These are phyloP conservation scores for Umbelopsis isabellina DNA, from an alignment of 192 early-diverging fungal genomes.

Conservation along the genomic window DNA sequence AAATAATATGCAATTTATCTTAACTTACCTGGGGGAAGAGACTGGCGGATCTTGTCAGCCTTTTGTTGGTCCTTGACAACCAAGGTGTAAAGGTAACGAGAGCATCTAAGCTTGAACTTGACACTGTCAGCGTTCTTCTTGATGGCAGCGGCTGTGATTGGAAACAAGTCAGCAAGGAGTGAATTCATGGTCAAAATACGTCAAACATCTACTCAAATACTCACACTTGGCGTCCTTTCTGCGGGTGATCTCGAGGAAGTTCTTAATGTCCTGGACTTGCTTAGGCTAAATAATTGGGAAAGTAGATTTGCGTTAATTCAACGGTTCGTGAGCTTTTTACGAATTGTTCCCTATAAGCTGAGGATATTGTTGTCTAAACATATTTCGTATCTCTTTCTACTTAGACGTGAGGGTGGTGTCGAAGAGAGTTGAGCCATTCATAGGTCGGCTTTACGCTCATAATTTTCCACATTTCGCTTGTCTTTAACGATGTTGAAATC, in stretches of 20 bases:
- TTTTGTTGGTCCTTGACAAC: constrained; percentile 92
- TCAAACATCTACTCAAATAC: not conserved
- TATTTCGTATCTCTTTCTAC: no score
- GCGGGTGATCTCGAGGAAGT: constrained; percentile 94
- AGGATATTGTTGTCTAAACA: no score
- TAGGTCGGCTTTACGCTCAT: no score
- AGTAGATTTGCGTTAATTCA: not conserved
- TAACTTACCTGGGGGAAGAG: constrained; percentile 87
- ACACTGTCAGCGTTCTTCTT: constrained; percentile 92
- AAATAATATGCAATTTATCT: not conserved
- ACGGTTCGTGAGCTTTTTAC: no score
- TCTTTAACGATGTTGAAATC: not conserved
- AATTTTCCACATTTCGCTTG: not conserved
- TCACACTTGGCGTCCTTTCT: constrained; percentile 93
- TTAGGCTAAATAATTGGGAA: constrained; percentile 72
- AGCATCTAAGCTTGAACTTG: constrained; percentile 99
- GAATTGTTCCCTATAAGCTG: no score
- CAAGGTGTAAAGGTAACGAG: constrained; percentile 98
- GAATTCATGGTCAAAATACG: not conserved
- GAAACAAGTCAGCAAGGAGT: not conserved
- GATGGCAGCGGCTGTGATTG: constrained; percentile 76
- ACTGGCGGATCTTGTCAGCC: constrained; percentile 95
- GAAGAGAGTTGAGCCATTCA: no score
- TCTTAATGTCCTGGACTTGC: constrained; percentile 98
- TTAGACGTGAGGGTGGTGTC: no score